These are phyloP conservation scores for Suhomyces wounanorum DNA, from an alignment of 1,139 yeast genomes.

Conservation along the genomic window DNA sequence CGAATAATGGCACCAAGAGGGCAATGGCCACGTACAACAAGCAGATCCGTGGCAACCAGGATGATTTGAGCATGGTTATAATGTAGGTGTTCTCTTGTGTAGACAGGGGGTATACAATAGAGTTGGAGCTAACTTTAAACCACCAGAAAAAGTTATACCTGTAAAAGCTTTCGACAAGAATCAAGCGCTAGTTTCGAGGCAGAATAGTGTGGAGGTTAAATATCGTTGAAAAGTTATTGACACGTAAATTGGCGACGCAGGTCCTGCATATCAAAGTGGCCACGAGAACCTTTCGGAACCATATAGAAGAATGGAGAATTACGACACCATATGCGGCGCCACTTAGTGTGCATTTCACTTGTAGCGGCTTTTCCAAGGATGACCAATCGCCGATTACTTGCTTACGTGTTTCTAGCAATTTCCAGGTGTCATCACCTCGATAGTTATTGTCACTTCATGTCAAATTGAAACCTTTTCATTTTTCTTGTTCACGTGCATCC, in stretches of 20 bases:
- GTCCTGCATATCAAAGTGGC: conserved; percentile 11
- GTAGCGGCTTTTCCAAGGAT: background rate
- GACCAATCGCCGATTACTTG: background rate
- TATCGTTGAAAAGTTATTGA: conserved; percentile 14
- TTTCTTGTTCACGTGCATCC: background rate
- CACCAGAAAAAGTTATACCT: background rate
- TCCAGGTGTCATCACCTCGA: background rate
- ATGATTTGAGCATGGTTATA: conserved; percentile 16
- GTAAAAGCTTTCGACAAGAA: conserved; percentile 4
- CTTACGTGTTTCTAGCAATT: background rate
- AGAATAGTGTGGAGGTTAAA: conserved; percentile 2
- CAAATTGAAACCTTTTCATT: no score
- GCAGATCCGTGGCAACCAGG: conserved; percentile 23
- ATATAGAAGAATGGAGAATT: background rate
- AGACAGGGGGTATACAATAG: background rate
- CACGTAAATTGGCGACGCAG: conserved; percentile 10
- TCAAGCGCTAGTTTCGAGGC: conserved; percentile 2
- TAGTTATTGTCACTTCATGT: no score
- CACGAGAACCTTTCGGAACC: conserved; percentile 13
- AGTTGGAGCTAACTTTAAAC: background rate
- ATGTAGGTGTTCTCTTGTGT: background rate
- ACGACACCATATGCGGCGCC: background rate
- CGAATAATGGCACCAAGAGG: conserved; percentile 20
- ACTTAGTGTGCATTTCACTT: background rate
- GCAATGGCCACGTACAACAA: conserved; percentile 23